These are phyloP conservation scores for Cladorrhinum samala DNA, from an alignment of 495 filamentous ascomycete genomes.

Conservation along the genomic window DNA sequence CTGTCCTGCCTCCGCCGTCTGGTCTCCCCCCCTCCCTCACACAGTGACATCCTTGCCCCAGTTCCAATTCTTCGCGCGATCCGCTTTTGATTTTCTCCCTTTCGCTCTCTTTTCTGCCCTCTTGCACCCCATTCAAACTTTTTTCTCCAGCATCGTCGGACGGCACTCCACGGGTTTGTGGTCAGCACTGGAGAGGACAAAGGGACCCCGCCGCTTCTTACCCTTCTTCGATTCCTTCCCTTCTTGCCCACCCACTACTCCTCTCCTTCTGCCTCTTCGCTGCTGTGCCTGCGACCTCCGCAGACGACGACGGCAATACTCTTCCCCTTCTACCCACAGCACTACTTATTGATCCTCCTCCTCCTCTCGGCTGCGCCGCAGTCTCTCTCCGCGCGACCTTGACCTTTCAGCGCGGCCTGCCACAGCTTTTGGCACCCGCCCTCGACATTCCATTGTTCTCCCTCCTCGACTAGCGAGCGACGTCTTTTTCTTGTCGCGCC, in stretches of 20 bases:
- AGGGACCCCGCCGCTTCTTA: not conserved
- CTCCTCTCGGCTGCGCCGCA: not conserved
- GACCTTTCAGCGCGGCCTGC: not conserved
- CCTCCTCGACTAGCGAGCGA: not conserved
- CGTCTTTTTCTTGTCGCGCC: no score
- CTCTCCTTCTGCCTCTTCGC: not conserved
- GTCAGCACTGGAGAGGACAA: not conserved
- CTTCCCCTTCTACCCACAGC: not conserved
- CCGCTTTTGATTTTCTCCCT: not conserved
- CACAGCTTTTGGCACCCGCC: not conserved
- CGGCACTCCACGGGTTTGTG: not conserved
- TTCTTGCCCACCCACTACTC: not conserved
- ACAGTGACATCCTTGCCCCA: not conserved
- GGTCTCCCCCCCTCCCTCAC: conserved; percentile 1
- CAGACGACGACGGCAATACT: not conserved
- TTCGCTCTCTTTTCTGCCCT: not conserved
- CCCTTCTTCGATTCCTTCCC: not conserved
- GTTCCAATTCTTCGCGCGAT: not conserved
- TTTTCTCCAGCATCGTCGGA: not conserved
- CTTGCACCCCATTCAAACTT: not conserved
- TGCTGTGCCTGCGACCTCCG: no score
- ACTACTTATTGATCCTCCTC: no score
- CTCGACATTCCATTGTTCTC: not conserved
- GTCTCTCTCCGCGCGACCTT: not conserved
- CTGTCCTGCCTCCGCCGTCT: conserved; percentile 6